phyloP scores from a whole-genome alignment of 73 alveolate genomes.

The Paramecium tetraurelia region DNA sequence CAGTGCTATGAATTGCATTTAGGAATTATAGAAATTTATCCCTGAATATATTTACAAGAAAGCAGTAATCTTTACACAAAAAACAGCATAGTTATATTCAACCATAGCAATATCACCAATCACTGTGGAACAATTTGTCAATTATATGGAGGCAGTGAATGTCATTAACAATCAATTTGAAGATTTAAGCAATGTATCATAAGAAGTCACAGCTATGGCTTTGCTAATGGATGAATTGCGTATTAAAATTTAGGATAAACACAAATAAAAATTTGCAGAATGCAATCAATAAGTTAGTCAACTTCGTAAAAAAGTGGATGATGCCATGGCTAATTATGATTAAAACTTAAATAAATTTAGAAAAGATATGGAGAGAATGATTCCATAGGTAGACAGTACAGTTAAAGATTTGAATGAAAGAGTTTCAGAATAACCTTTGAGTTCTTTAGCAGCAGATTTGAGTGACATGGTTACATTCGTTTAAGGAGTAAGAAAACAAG shows the following conservation, averaged over 20 bases:
- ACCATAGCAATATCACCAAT: constrained; percentile 67
- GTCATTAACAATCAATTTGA: constrained; percentile 66
- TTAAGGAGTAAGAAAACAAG: neutral
- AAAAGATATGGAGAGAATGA: constrained; percentile 66
- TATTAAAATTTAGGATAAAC: constrained; percentile 74
- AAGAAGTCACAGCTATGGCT: constrained; percentile 70
- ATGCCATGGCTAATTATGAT: constrained; percentile 80
- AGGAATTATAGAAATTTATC: constrained; percentile 54
- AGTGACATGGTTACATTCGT: constrained; percentile 41
- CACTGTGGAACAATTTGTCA: constrained; percentile 75
- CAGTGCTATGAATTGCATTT: constrained; percentile 59
- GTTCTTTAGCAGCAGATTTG: constrained; percentile 43
- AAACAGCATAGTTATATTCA: neutral
- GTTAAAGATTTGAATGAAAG: constrained; percentile 55
- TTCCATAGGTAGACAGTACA: constrained; percentile 46
- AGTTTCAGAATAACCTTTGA: constrained; percentile 34
- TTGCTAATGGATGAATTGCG: constrained; percentile 73
- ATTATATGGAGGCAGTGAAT: constrained; percentile 66
- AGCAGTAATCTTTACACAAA: constrained; percentile 44
- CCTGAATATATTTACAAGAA: constrained; percentile 64
- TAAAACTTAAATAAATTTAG: constrained; percentile 75
- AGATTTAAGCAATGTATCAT: constrained; percentile 64
- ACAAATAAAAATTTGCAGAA: constrained; percentile 75
- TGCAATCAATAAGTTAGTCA: constrained; percentile 60
- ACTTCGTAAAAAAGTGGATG: constrained; percentile 73